Evolutionary conservation across 352 stramenopile genomes (phyloP), one percentile per base, ranked within the genome.

Genomic region (Globisporangium cystogenes): DNA sequence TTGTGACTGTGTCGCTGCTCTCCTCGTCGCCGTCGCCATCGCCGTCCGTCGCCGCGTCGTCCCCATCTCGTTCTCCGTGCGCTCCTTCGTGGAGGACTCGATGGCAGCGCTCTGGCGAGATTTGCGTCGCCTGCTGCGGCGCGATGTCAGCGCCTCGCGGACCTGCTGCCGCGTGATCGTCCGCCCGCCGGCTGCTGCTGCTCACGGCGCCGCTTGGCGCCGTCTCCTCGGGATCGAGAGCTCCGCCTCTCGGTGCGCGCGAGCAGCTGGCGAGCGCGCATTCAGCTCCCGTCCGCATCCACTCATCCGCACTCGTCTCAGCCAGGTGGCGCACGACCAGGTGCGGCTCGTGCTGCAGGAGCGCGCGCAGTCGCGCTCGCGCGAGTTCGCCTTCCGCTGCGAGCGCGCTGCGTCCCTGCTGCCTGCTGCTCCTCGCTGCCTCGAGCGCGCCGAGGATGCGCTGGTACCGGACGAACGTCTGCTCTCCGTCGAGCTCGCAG

Each of bases 381-480:
- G 72, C 46, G 14, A 35, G 43, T 14, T 44, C 40, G 15, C 50
- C 41, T 14, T 77, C 59, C 1, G 33, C 39, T 31, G 55, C 59
- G 14, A 12, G 59, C 18, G 62, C 24, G 18, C 50, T 31, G 7
- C 37, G 11, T 44, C 31, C 27, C 47, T 33, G 43, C 53, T 23
- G 0, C 37, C 35, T 58, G 60, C 44, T 26, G 55, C 18, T 43
- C n/a, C 37, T 44, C 7, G 64, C 41, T 1, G 58, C 39, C 7
- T 49, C 36, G 46, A 63, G 67, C 11, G 48, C 57, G 3, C 39
- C 24, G 14, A 75, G 15, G 35, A 78, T 65, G 10, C 37, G 36
- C 8, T n/a, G 23, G 36, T 75, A 73, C 20, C 51, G 57, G 1
- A 75, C 26, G 39, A 67, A 60, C 5, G 33, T 40, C 27, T 65